Base-by-base conservation (phyloP, 768 basidiomycete genomes). In the Lentinula lateritia region DNA sequence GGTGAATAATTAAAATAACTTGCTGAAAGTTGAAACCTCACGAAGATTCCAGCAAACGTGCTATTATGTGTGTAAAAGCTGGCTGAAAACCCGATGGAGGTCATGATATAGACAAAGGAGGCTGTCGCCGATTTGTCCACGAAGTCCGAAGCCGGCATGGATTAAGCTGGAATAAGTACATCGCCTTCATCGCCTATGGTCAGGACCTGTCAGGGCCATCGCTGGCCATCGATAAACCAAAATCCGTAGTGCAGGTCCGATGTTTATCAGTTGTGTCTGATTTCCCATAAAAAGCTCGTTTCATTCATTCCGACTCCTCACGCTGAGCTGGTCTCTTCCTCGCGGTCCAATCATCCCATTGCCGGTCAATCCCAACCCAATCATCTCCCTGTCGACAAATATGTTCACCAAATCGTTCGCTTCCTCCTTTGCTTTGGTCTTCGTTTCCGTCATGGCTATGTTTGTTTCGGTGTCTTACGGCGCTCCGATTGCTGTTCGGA, bases 251-350 rank as follows among this genome's bases (percentile, higher is more conserved):
- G 28, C 28, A 28, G 28, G 28, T 39, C 20, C 9, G 46, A 48
- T 48, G 46, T 48, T 23, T 48, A 48, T 20, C 46, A 48, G 46
- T 3, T 6, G 28, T 28, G 28, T 28, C 28, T 28, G 28, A 28
- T 28, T 28, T 28, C 28, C 1, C 20, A 20, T 48, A 48, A 63
- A 41, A 41, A 10, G 23, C 61, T 32, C 58, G 50, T 57, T 43
- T 7, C 52, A 16, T 7, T 39, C 52, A 8, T 39, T 34, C 3
- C 12, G 16, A 16, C 16, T 13, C 38, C 38, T 42, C 56, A 12
- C 41, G 42, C 45, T 58, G 56, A 58, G 56, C 56, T 43, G 56
- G 56, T 41, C 54, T 56, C 54, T 39, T 56, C 38, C 54, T 15
- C 28, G n/a, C 50, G 8, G 28, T 28, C 3, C 50, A 36, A 6